Conservation (phyloP, 768 basidiomycete genomes). For the Boletus rubescentipes region DNA sequence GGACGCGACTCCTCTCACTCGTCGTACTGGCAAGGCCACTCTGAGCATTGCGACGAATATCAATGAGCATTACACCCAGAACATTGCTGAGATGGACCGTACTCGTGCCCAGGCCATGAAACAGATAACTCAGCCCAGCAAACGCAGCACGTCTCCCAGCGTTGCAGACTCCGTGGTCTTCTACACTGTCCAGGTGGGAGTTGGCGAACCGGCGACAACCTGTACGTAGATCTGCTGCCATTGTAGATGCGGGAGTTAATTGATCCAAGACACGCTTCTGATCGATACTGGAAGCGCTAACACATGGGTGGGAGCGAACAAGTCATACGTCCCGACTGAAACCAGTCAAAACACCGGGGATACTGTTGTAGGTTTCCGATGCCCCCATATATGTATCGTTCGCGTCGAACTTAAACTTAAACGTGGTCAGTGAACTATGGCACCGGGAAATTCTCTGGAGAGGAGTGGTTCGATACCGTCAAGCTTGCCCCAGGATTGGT, state of each 20-base stretch:
- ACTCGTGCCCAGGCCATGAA: too few relatives aligned
- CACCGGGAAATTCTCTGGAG: slow-evolving; percentile 7
- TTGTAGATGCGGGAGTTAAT: neutral
- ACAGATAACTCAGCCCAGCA: too few relatives aligned
- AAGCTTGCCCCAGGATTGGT: neutral
- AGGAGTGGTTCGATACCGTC: slow-evolving; percentile 15
- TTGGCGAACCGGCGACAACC: slow-evolving; percentile 26
- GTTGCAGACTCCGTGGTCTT: too few relatives aligned
- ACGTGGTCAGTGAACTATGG: neutral
- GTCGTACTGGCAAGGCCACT: slow-evolving; percentile 2
- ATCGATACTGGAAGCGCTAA: slow-evolving; percentile 34
- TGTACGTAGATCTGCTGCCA: slow-evolving; percentile 18
- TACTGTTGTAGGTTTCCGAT: slow-evolving; percentile 13
- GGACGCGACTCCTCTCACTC: slow-evolving; percentile 13
- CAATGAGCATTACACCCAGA: too few relatives aligned
- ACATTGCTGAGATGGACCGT: too few relatives aligned
- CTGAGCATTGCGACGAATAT: slow-evolving; percentile 15
- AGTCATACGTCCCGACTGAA: slow-evolving; percentile 8
- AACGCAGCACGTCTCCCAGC: too few relatives aligned
- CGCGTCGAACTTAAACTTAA: neutral
- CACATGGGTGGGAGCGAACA: slow-evolving; percentile 26
- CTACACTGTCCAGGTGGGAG: slow-evolving; percentile 30
- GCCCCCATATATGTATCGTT: too few relatives aligned
- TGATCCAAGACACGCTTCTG: slow-evolving; percentile 24
- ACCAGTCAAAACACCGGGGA: slow-evolving; percentile 21